Conservation (phyloP, 75 land plant species). For the Pinus taeda region DNA sequence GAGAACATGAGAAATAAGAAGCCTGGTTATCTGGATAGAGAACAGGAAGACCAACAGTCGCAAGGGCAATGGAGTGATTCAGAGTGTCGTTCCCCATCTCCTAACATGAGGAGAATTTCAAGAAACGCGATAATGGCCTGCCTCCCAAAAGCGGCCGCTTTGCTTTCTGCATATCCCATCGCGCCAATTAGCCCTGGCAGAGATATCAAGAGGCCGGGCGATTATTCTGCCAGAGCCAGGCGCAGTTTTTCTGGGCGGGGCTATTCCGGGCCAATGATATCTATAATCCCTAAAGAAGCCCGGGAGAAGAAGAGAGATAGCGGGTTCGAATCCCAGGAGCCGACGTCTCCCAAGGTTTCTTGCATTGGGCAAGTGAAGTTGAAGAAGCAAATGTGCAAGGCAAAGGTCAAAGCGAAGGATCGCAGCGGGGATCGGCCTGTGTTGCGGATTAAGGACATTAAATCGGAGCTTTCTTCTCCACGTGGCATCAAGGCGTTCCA, state of each 20-base stretch:
- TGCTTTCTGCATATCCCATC: neutral
- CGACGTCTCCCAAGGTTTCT: conserved; percentile 54
- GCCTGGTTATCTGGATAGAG: no score
- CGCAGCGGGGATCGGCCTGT: neutral
- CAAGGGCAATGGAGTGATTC: no score
- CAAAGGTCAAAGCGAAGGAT: neutral
- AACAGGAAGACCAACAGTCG: no score
- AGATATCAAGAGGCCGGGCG: neutral
- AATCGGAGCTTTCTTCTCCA: neutral
- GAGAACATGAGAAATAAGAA: no score
- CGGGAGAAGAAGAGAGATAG: conserved; percentile 1
- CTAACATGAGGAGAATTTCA: neutral
- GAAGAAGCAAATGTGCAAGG: conserved; percentile 16
- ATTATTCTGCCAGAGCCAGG: neutral
- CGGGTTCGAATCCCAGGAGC: conserved; percentile 28
- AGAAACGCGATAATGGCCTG: neutral
- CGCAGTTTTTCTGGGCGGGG: neutral
- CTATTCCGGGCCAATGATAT: conserved; percentile 44
- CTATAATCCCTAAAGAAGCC: conserved; percentile 49
- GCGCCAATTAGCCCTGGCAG: neutral
- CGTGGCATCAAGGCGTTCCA: neutral
- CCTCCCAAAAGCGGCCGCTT: neutral
- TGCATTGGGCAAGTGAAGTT: conserved; percentile 64
- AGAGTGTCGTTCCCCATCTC: no score
- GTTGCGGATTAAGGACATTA: neutral